Base-by-base conservation (phyloP, 2,329 filamentous ascomycete genomes). In the Colletotrichum gloeosporioides region DNA sequence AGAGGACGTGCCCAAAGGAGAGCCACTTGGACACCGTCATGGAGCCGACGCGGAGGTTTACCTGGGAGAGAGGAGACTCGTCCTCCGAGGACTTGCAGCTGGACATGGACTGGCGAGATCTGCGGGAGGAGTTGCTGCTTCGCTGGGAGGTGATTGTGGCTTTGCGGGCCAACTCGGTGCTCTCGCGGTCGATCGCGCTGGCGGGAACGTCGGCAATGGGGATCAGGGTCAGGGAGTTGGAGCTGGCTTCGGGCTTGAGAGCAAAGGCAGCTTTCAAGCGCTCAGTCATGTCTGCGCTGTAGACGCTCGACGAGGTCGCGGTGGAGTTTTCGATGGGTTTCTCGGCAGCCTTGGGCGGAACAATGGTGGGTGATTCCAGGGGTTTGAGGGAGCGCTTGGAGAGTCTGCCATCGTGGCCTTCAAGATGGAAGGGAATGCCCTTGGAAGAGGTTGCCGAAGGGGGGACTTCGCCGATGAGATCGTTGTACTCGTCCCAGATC, bases 401-500 rank as follows among this genome's bases (percentile, higher is more conserved):
- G 7, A 87, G 68, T 34, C 82, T 84, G 2, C 83, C 82, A 10
- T 87, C 83, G 65, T 89, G 89, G 3, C 82, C 86, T 78, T 92
- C 89, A 15, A 91, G 87, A 77, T 90, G 88, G 80, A 93, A 90
- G 27, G 92, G 88, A 71, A 88, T 82, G 0, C 90, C 90, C 31
- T 88, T 87, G 1, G 92, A 92, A 1, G 91, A 92, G 1, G 88
- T 89, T 7, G 89, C 86, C 1, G 91, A 92, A 2, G 85, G 85
- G 4, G 89, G 88, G 2, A 85, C 85, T 13, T 95, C 93, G 69
- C 95, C 94, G 70, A 98, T 90, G 15, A 98, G 87, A 80, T 98
- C 96, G 79, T 99, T 93, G 82, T 98, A 98, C 84, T 98, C 96
- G 68, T 96, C 93, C 96, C 96, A 99, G 3, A 98, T 90, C 82